These are phyloP conservation scores for Exsudoporus frostii DNA, from an alignment of 768 basidiomycete genomes.

Conservation along the genomic window DNA sequence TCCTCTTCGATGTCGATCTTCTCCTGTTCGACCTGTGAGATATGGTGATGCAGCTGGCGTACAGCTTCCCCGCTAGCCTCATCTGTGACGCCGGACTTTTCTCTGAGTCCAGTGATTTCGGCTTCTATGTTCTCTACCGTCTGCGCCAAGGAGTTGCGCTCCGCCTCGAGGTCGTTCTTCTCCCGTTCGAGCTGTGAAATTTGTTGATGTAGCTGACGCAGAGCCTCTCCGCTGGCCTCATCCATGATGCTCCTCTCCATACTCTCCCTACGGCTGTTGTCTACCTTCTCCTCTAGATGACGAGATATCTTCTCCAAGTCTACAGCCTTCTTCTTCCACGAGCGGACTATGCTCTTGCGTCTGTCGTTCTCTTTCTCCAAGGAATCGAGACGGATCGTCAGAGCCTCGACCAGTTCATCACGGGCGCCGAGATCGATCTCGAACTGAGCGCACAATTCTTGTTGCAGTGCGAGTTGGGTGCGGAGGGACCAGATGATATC, in stretches of 20 bases:
- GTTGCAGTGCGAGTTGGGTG: conserved; percentile 72
- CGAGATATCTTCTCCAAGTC: conserved; percentile 69
- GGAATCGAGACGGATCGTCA: conserved; percentile 51
- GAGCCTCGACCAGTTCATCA: conserved; percentile 65
- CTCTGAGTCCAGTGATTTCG: conserved; percentile 64
- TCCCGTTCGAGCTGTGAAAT: conserved; percentile 75
- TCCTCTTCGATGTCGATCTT: conserved; percentile 47
- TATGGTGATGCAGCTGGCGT: conserved; percentile 70
- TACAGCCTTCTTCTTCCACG: conserved; percentile 75
- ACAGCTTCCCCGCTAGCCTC: conserved; percentile 70
- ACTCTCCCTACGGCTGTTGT: conserved; percentile 76
- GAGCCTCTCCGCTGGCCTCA: conserved; percentile 72
- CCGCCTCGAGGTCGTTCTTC: conserved; percentile 45
- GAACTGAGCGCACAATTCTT: conserved; percentile 72
- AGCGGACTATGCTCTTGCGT: conserved; percentile 49
- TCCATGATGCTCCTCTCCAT: conserved; percentile 82
- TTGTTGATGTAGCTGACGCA: conserved; percentile 76
- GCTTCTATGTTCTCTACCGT: conserved; percentile 44
- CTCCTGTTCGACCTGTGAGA: conserved; percentile 67
- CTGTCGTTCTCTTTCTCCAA: conserved; percentile 64
- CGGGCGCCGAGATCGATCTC: conserved; percentile 71
- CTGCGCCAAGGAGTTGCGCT: conserved; percentile 40
- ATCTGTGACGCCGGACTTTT: conserved; percentile 64
- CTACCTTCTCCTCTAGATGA: conserved; percentile 81
- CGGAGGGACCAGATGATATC: conserved; percentile 69